These are phyloP conservation scores for Fomitopsis palustris DNA, from an alignment of 1,284 basidiomycete genomes.

Conservation along the genomic window DNA sequence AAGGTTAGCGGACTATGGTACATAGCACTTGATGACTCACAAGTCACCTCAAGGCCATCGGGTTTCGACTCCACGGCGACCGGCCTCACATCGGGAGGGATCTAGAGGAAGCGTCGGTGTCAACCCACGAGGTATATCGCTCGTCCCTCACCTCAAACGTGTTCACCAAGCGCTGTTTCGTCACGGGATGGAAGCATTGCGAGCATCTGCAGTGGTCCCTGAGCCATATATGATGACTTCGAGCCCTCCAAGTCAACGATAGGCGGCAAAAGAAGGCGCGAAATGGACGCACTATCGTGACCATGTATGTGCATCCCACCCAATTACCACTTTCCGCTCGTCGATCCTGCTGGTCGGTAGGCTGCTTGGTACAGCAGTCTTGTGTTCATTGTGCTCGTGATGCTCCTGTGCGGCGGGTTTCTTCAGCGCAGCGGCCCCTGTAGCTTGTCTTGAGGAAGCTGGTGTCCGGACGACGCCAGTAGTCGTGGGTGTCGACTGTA, in stretches of 20 bases:
- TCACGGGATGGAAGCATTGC: constrained; percentile 83
- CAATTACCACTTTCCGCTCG: constrained; percentile 57
- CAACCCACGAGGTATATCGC: not conserved
- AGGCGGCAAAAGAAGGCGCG: not conserved
- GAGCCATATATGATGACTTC: constrained; percentile 70
- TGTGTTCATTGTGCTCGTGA: not conserved
- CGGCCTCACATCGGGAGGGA: constrained; percentile 73
- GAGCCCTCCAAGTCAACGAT: not conserved
- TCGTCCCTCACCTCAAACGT: constrained; percentile 64
- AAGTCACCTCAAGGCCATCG: constrained; percentile 68
- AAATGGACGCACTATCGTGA: constrained; percentile 60
- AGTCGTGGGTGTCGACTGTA: not conserved
- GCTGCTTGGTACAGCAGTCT: constrained; percentile 24
- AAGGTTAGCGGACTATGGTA: not conserved
- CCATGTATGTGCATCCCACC: constrained; percentile 65
- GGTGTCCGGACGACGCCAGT: not conserved
- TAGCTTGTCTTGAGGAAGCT: not conserved
- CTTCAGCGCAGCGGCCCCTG: constrained; percentile 2
- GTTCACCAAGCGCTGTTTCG: constrained; percentile 87
- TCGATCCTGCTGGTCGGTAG: constrained; percentile 56
- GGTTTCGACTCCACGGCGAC: constrained; percentile 53
- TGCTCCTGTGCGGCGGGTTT: not conserved
- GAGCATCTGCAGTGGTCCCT: constrained; percentile 89
- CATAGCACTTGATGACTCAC: constrained; percentile 35
- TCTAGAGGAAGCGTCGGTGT: constrained; percentile 41